Evolutionary conservation across 2,329 filamentous ascomycete genomes (phyloP).

Genomic region (Alternaria incomplexa): DNA sequence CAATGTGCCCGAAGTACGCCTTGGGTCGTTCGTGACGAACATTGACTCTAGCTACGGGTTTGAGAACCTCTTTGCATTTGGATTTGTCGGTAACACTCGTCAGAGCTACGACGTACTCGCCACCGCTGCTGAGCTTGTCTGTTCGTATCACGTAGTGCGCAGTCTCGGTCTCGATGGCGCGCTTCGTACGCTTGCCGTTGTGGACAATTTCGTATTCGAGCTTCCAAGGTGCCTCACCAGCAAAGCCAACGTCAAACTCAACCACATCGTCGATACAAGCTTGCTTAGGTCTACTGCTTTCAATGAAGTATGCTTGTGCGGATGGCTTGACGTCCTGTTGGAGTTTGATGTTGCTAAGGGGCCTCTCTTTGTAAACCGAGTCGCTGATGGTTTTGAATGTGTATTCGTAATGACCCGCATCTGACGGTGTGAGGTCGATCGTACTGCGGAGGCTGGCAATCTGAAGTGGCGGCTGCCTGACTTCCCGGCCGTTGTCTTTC

Average conservation of each 20-base stretch:
- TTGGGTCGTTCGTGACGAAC: slow-evolving; percentile 89
- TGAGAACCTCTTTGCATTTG: slow-evolving; percentile 83
- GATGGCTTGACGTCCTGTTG: slow-evolving; percentile 94
- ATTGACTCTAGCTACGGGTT: slow-evolving; percentile 82
- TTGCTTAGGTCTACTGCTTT: slow-evolving; percentile 62
- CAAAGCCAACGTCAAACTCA: slow-evolving; percentile 73
- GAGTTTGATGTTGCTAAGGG: slow-evolving; percentile 64
- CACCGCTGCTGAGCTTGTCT: slow-evolving; percentile 75
- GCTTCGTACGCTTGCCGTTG: slow-evolving; percentile 80
- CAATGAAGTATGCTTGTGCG: slow-evolving; percentile 75
- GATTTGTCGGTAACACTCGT: slow-evolving; percentile 86
- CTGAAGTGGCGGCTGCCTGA: slow-evolving; percentile 58
- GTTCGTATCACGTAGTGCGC: slow-evolving; percentile 76
- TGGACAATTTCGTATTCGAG: slow-evolving; percentile 93
- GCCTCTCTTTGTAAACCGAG: slow-evolving; percentile 71
- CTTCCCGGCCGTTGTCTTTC: slow-evolving; percentile 60
- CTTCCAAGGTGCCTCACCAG: slow-evolving; percentile 85
- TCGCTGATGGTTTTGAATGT: slow-evolving; percentile 83
- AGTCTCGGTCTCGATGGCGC: slow-evolving; percentile 68
- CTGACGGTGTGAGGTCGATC: slow-evolving; percentile 79
- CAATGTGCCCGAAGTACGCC: slow-evolving; percentile 82
- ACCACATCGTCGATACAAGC: slow-evolving; percentile 85
- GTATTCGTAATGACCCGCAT: slow-evolving; percentile 87
- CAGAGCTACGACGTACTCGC: slow-evolving; percentile 86
- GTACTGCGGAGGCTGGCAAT: slow-evolving; percentile 77